These are phyloP conservation scores for Diaporthe sp. DNA, from an alignment of 2,329 filamentous ascomycete genomes.

Conservation along the genomic window DNA sequence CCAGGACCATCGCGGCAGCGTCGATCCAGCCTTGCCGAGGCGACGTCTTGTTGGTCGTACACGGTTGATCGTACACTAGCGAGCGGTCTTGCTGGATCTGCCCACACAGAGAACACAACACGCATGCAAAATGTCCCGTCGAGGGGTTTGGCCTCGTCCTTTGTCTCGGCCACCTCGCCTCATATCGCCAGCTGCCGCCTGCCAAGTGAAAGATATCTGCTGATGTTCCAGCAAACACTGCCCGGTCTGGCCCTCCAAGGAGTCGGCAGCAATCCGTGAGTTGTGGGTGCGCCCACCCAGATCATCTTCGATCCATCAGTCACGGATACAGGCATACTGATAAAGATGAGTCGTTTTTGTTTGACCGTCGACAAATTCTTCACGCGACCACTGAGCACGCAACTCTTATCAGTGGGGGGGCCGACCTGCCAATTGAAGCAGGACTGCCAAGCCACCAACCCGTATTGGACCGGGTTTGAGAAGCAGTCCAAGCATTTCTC, in stretches of 20 bases:
- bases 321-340: conserved; percentile 23
- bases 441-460: conserved; percentile 23
- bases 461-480: neutral
- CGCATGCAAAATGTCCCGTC: neutral
- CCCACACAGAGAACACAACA: neutral
- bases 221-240: neutral
- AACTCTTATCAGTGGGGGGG: conserved; percentile 31
- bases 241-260: neutral
- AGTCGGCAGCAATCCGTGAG: neutral
- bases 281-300: neutral
- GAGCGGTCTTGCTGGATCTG: too few species aligned
- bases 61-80: neutral
- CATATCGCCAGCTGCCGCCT: neutral
- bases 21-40: conserved; percentile 3
- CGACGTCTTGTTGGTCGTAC: neutral
- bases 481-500: conserved; percentile 2
- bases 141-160: neutral
- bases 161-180: neutral
- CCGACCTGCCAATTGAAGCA: conserved; percentile 32
- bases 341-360: conserved; percentile 22
- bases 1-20: neutral
- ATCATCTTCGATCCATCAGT: neutral
- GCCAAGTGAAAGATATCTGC: neutral
- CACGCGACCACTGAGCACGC: conserved; percentile 24
- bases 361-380: conserved; percentile 15